A percentile compares a stretch with the other conserved stretches of the same genome.
Evolutionary conservation across 2,329 filamentous ascomycete genomes (phyloP).

Genomic region (Botrytis squamosa): DNA sequence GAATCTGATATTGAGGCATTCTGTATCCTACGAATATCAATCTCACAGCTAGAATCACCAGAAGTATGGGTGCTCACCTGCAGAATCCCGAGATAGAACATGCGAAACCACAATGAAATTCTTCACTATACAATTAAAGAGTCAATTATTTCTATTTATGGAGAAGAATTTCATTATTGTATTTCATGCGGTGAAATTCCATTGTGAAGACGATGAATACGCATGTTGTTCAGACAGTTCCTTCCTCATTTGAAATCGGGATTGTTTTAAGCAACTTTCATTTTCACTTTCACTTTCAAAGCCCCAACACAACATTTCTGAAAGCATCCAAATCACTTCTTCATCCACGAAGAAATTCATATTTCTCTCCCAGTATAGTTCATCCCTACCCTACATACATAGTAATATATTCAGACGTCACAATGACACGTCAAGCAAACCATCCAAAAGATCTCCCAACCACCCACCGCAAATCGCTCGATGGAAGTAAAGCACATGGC

Average conservation of each 20-base stretch:
- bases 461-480: background rate
- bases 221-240: background rate
- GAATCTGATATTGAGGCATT: background rate
- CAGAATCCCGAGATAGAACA: background rate
- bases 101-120: background rate
- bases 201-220: background rate
- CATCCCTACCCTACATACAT: too few species aligned
- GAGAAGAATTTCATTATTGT: background rate
- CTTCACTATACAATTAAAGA: rapidly evolving
- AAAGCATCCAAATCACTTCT: background rate
- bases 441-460: background rate
- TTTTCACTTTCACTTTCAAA: background rate
- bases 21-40: too few species aligned
- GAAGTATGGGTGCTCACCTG: background rate
- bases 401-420: background rate
- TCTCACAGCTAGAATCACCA: background rate
- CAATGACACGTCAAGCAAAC: constrained; percentile 3
- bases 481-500: background rate
- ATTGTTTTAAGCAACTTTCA: background rate
- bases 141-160: too few species aligned
- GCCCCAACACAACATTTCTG: background rate
- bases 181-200: too few species aligned
- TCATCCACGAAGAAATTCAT: background rate
- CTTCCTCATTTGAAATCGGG: background rate
- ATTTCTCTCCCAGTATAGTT: background rate